phyloP scores from a whole-genome alignment of 2,329 filamentous ascomycete genomes.

The Epichloe scottii region DNA sequence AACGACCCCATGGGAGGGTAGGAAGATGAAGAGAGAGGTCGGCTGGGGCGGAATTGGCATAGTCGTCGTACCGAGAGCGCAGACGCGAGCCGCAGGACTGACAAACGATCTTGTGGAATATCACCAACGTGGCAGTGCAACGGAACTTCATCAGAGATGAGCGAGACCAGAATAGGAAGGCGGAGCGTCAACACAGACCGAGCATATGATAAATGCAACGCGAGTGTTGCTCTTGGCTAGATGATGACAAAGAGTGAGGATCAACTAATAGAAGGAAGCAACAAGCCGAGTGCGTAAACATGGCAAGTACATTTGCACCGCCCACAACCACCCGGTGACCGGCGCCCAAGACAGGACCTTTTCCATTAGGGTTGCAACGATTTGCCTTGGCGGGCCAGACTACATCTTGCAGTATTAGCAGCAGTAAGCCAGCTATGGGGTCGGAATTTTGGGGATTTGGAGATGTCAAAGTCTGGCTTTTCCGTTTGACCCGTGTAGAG shows the following conservation, averaged over 20 bases:
- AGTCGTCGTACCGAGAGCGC: too few relatives aligned
- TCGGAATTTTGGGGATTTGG: neutral
- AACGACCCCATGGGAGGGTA: too few relatives aligned
- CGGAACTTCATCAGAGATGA: neutral
- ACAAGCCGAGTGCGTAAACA: neutral
- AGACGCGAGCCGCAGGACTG: neutral
- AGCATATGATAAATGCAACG: neutral
- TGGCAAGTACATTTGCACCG: neutral
- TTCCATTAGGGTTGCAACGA: neutral
- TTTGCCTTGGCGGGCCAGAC: neutral
- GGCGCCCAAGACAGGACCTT: neutral
- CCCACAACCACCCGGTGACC: neutral
- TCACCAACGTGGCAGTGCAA: neutral
- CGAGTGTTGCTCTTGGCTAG: neutral
- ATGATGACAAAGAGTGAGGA: neutral
- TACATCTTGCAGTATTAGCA: neutral
- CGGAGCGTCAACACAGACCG: slow-evolving; percentile 5
- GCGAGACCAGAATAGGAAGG: neutral
- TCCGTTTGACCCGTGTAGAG: too few relatives aligned
- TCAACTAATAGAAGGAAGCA: neutral
- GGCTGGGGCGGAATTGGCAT: too few relatives aligned
- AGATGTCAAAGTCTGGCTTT: neutral
- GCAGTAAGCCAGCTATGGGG: neutral
- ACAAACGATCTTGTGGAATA: neutral
- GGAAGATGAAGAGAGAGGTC: too few relatives aligned